These are phyloP conservation scores for Clarireedia hainanense DNA, from an alignment of 2,329 filamentous ascomycete genomes.

Conservation along the genomic window DNA sequence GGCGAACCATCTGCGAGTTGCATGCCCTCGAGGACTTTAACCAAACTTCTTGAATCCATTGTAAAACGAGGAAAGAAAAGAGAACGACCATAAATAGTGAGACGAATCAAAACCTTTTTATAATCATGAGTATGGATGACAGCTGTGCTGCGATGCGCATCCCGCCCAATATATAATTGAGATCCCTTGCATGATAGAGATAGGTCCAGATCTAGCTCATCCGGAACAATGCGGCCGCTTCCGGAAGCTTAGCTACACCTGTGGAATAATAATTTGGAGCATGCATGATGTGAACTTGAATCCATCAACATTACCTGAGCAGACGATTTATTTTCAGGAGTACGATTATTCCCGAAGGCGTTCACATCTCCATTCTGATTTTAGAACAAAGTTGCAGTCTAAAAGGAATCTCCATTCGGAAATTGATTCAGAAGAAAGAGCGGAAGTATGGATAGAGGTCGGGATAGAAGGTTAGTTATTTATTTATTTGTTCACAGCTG, in stretches of 20 bases:
- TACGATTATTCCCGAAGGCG: too few species aligned
- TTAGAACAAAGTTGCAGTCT: not conserved
- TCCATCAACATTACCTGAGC: too few species aligned
- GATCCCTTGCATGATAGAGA: too few species aligned
- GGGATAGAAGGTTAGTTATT: slow-evolving; percentile 19
- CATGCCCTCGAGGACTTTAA: not conserved
- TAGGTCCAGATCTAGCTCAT: too few species aligned
- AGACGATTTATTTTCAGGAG: too few species aligned
- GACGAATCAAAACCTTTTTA: not conserved
- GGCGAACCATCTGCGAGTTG: slow-evolving; percentile 1
- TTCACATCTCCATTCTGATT: too few species aligned
- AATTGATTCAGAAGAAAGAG: not conserved
- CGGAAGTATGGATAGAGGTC: slow-evolving; percentile 30
- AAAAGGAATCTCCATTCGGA: not conserved
- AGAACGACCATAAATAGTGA: not conserved
- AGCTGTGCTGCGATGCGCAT: too few species aligned
- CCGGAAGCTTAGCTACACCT: too few species aligned
- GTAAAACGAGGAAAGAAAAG: not conserved
- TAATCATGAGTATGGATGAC: not conserved
- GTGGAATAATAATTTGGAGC: too few species aligned
- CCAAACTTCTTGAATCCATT: not conserved
- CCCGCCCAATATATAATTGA: too few species aligned
- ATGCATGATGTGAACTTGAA: too few species aligned
- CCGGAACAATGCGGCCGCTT: too few species aligned
- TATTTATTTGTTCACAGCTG: not conserved